phyloP scores from a whole-genome alignment of 1,284 basidiomycete genomes.

The Trametes sp. region DNA sequence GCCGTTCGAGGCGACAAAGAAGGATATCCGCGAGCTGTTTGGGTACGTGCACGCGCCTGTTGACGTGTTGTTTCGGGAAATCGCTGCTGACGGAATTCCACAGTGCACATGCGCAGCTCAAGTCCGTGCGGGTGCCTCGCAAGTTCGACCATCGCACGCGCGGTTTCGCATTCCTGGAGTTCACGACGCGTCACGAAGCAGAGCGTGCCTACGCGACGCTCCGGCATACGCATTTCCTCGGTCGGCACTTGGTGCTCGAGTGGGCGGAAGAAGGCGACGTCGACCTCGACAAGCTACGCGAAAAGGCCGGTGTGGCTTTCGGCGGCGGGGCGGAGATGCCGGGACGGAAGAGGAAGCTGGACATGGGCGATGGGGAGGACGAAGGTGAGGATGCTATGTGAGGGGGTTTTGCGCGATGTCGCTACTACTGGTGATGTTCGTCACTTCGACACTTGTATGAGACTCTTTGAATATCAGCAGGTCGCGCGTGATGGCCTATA shows the following conservation, averaged over 20 bases:
- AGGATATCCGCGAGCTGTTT: slow-evolving; percentile 90
- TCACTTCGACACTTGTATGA: background rate
- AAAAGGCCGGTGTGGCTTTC: slow-evolving; percentile 81
- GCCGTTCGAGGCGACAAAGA: slow-evolving; percentile 95
- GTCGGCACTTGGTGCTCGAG: slow-evolving; percentile 92
- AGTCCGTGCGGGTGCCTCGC: slow-evolving; percentile 88
- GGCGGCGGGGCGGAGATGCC: slow-evolving; percentile 73
- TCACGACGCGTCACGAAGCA: slow-evolving; percentile 86
- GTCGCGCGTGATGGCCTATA: no score
- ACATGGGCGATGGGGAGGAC: slow-evolving; percentile 55
- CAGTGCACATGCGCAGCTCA: slow-evolving; percentile 90
- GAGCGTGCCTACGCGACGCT: slow-evolving; percentile 86
- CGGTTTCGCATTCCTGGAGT: slow-evolving; percentile 97
- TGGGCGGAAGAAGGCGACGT: slow-evolving; percentile 86
- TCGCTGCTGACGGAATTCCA: no score
- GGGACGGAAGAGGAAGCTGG: slow-evolving; percentile 74
- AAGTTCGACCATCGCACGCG: slow-evolving; percentile 87
- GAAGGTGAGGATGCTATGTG: slow-evolving; percentile 30
- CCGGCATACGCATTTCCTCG: slow-evolving; percentile 94
- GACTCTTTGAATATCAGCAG: background rate
- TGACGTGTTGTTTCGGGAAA: slow-evolving; percentile 7
- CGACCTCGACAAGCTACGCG: slow-evolving; percentile 77
- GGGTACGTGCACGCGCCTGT: slow-evolving; percentile 59
- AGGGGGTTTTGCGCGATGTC: background rate
- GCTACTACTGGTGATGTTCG: background rate